Evolutionary conservation across 2,329 filamentous ascomycete genomes (phyloP), one percentile per base, ranked within the genome.

Genomic region (Pseudocercospora ulei): DNA sequence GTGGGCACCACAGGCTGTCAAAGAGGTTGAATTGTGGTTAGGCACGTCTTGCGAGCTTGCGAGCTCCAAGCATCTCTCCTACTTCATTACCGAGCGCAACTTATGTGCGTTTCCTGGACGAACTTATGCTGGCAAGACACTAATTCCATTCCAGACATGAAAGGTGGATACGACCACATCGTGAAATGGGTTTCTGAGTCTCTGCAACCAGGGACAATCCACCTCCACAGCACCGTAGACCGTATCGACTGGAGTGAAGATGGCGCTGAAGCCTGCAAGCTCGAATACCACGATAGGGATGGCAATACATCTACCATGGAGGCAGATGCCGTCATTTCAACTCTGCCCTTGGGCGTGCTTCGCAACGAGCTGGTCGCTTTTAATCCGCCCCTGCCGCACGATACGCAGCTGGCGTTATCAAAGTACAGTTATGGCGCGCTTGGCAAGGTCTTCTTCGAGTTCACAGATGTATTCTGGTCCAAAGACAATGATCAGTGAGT

Each of bases 391-490:
- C 49, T 66, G 19, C 62, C 63, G 17, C 33, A 46, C 30, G 58
- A 62, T 14, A 58, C 64, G 36, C 53, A 62, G 35, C 41, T 50
- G 9, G 63, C 61, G 4, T 51, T 65, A 13, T 48, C 56, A n/a
- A 53, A 51, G 27, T 61, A 62, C 46, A 59, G 59, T 41, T 66
- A 65, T 45, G 63, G 62, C 6, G 63, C 63, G 17, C 54, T 66
- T 17, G 63, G 63, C 31, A 66, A 66, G 43, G 56, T 66, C 13
- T 66, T 66, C 40, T 62, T 65, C 39, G 62, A 65, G 38, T 66
- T 66, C 37, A 52, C 52, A 27, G 62, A 65, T 22, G 59, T 65
- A 18, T 66, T 66, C 51, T 66, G 63, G 63, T 56, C 61, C 17
- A 65, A 65, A 40, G 63, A 66, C 37, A 63, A 66, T 44, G 63